Percentiles rank a stretch among this genome's conserved stretches.
Evolutionary conservation across 179 eudicot species (phyloP).

Genomic region (Nepenthes alata): DNA sequence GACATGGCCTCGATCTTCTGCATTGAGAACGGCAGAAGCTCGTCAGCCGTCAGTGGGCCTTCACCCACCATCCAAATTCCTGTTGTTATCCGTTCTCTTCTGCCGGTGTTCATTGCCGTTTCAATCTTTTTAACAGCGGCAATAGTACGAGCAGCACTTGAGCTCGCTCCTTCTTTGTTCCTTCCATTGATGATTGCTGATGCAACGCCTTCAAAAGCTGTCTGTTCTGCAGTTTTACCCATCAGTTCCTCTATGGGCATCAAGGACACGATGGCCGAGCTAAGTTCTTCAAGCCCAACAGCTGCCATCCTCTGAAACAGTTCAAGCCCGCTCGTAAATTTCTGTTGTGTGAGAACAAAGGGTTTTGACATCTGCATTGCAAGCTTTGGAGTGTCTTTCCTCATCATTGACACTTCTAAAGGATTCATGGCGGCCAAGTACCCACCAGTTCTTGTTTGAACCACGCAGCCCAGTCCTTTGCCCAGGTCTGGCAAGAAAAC

Average conservation of each 20-base stretch:
- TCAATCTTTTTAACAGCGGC: constrained; percentile 63
- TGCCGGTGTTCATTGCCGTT: constrained; percentile 48
- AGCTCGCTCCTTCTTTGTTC: constrained; percentile 88
- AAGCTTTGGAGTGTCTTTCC: constrained; percentile 75
- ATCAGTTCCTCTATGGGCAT: constrained; percentile 73
- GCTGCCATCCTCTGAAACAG: constrained; percentile 69
- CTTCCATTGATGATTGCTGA: constrained; percentile 78
- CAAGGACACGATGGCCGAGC: constrained; percentile 42
- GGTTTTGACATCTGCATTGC: constrained; percentile 86
- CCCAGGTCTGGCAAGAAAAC: constrained; percentile 73
- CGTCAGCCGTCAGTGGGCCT: constrained; percentile 51
- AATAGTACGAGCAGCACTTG: constrained; percentile 78
- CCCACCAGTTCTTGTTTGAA: constrained; percentile 85
- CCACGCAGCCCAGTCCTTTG: constrained; percentile 81
- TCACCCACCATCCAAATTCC: constrained; percentile 83
- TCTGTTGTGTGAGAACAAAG: constrained; percentile 36
- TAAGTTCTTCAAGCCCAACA: constrained; percentile 51
- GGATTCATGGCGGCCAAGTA: constrained; percentile 76
- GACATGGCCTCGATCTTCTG: constrained; percentile 86
- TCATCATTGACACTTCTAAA: constrained; percentile 30
- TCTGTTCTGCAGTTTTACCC: constrained; percentile 88
- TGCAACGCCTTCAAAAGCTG: constrained; percentile 93
- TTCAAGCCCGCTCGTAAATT: constrained; percentile 48
- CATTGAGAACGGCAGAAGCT: constrained; percentile 57
- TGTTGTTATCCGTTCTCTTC: constrained; percentile 68